Conservation (phyloP, 768 basidiomycete species). For the Melanogaster broomeanus region DNA sequence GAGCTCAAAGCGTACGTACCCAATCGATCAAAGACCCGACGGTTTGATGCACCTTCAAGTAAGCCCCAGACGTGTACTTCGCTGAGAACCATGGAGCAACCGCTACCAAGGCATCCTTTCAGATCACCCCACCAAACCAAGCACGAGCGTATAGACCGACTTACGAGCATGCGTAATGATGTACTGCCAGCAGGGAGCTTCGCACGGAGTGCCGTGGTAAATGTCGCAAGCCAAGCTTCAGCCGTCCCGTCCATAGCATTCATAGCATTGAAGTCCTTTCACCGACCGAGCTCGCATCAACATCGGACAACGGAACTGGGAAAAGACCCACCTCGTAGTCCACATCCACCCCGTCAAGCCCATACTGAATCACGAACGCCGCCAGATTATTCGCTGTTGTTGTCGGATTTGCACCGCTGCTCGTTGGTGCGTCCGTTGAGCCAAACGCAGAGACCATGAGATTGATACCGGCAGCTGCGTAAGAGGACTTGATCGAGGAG, state of each 20-base stretch:
- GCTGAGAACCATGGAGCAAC: slow-evolving; percentile 45
- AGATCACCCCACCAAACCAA: neutral
- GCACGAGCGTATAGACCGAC: slow-evolving; percentile 29
- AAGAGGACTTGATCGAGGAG: slow-evolving; percentile 49
- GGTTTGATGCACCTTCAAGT: slow-evolving; percentile 37
- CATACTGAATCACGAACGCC: slow-evolving; percentile 59
- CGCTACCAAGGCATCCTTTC: slow-evolving; percentile 21
- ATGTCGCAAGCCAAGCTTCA: slow-evolving; percentile 39
- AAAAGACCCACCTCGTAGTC: slow-evolving; percentile 56
- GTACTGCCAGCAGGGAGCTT: slow-evolving; percentile 25
- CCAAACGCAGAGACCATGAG: slow-evolving; percentile 69
- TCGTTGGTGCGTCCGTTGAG: slow-evolving; percentile 54
- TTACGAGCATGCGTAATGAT: slow-evolving; percentile 33
- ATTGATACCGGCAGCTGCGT: slow-evolving; percentile 58
- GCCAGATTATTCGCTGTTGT: slow-evolving; percentile 65
- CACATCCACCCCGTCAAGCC: slow-evolving; percentile 71
- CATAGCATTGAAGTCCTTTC: slow-evolving; percentile 61
- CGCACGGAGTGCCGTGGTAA: slow-evolving; percentile 27
- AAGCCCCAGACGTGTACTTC: slow-evolving; percentile 37
- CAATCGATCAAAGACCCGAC: slow-evolving; percentile 45
- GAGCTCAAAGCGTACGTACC: slow-evolving; percentile 24
- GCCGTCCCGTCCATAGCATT: slow-evolving; percentile 52
- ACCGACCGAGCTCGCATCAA: neutral
- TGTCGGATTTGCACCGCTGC: slow-evolving; percentile 57
- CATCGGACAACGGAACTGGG: neutral